A percentile compares a stretch with the other conserved stretches of the same genome.
These are phyloP conservation scores for Cadophora gregata DNA, from an alignment of 2,329 filamentous ascomycete species.

Conservation along the genomic window DNA sequence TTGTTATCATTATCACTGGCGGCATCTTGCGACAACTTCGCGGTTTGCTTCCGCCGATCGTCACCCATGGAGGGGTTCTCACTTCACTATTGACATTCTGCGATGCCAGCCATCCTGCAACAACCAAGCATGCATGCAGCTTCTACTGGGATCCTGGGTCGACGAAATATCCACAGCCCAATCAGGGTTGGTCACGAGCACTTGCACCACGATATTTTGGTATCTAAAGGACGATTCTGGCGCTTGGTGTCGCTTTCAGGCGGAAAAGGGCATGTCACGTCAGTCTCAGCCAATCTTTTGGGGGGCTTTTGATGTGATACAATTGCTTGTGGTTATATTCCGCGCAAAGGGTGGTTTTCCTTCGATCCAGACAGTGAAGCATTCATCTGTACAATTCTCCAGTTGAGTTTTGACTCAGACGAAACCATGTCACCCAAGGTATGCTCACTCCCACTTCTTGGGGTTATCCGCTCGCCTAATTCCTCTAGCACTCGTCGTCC, in stretches of 20 bases:
- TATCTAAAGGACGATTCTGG: conserved; percentile 14
- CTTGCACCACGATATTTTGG: conserved; percentile 20
- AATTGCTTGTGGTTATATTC: too few species aligned
- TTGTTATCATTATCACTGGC: not conserved
- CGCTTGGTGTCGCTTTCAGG: conserved; percentile 24
- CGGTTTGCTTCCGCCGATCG: conserved; percentile 16
- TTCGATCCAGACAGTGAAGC: too few species aligned
- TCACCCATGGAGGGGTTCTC: conserved; percentile 7
- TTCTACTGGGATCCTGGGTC: conserved; percentile 26
- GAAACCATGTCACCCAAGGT: too few species aligned
- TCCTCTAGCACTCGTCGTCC: too few species aligned
- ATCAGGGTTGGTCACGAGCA: conserved; percentile 34
- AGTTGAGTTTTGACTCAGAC: too few species aligned
- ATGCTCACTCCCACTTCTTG: too few species aligned
- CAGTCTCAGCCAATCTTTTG: not conserved
- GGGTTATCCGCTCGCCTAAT: too few species aligned
- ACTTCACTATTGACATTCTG: conserved; percentile 21
- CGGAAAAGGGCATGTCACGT: not conserved
- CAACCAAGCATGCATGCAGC: conserved; percentile 29
- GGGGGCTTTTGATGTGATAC: too few species aligned
- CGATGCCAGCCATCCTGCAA: conserved; percentile 31
- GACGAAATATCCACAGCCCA: conserved; percentile 28
- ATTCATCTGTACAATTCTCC: too few species aligned
- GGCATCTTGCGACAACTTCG: not conserved
- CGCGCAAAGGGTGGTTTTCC: not conserved